Evolutionary conservation across 2,329 filamentous ascomycete species (phyloP).

Genomic region (Hysterium pulicare): DNA sequence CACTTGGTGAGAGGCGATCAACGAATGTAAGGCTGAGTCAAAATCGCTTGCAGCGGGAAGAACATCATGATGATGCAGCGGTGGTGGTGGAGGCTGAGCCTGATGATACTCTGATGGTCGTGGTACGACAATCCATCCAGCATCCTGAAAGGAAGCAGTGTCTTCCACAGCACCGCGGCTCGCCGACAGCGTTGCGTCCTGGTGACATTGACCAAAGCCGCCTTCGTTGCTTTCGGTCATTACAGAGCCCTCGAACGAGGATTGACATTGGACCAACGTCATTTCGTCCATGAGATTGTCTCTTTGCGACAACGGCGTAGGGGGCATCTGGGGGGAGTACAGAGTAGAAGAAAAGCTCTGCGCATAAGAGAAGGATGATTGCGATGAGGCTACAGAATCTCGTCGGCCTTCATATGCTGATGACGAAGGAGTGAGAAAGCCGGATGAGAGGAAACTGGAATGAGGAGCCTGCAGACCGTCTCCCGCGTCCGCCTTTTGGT

Average conservation of each 20-base stretch:
- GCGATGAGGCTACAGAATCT: conserved; percentile 26
- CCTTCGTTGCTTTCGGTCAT: conserved; percentile 12
- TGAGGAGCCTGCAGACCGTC: conserved; percentile 22
- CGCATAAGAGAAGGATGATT: conserved; percentile 19
- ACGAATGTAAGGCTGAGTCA: conserved; percentile 6
- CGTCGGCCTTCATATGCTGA: conserved; percentile 27
- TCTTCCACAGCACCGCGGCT: conserved; percentile 5
- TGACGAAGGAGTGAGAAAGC: conserved; percentile 23
- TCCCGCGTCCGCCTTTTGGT: conserved; percentile 12
- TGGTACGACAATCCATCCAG: conserved; percentile 9
- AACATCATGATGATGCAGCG: conserved; percentile 6
- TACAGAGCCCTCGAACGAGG: conserved; percentile 3
- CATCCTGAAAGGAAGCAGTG: conserved; percentile 3
- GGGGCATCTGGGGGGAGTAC: conserved; percentile 20
- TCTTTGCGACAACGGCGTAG: conserved; percentile 23
- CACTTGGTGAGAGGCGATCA: background rate
- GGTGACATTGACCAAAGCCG: conserved; percentile 17
- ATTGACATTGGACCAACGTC: conserved; percentile 18
- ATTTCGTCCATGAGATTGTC: conserved; percentile 21
- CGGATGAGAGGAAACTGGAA: conserved; percentile 15
- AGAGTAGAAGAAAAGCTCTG: conserved; percentile 17
- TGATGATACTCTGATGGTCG: conserved; percentile 1
- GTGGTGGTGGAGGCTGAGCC: conserved; percentile 1
- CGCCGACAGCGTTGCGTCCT: conserved; percentile 10
- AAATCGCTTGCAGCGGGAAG: conserved; percentile 7